Base-by-base conservation (phyloP, 176 grass and related monocot genomes). In the Carex pumila region DNA sequence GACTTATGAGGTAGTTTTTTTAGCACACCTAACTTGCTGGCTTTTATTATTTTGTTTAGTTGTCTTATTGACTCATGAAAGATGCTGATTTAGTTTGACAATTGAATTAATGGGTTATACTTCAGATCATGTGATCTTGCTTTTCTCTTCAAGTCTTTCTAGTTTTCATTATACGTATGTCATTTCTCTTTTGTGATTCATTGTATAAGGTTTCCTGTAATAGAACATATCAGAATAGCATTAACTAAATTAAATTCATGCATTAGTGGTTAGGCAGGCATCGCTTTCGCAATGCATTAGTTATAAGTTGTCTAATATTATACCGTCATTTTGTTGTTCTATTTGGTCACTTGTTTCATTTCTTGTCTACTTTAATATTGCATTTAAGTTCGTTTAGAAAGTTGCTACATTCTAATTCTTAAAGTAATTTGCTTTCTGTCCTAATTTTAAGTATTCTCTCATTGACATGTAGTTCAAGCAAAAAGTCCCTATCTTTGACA, bases 381-480 rank as follows among this genome's bases (percentile, higher is more conserved):
- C 39, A 77, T 18, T 17, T 6, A 17, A 31, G 50, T 77, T 56
- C 2, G 4, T 14, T 62, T 34, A 56, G 22, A 77, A 77, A 77
- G 31, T 77, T 77, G 22, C 49, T 77, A 54, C 73, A 31, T 56
- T 70, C 22, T 54, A 54, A 76, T 5, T 55, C 12, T 76, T 19
- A 9, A 32, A 55, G 6, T 15, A 52, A 31, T 30, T 55, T 50
- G 12, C 21, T 31, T 75, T 14, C 5, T 31, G 14, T 77, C 49
- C 31, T 30, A 29, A 55, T 17, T 55, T 77, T 77, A 56, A 54
- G 6, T 56, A 77, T 55, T 54, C 12, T 77, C 32, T 77, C 73
- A 77, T 62, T 34, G n/a, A 55, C 6, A 4, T 83, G 39, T 74
- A 98, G 95, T 93, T 98, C 78, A 95, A 89, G 80, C 89, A 90